Evolutionary conservation across 1,139 yeast species (phyloP), one percentile per base, ranked within the genome.

Genomic region (Yamadazyma atmosphaerica): DNA sequence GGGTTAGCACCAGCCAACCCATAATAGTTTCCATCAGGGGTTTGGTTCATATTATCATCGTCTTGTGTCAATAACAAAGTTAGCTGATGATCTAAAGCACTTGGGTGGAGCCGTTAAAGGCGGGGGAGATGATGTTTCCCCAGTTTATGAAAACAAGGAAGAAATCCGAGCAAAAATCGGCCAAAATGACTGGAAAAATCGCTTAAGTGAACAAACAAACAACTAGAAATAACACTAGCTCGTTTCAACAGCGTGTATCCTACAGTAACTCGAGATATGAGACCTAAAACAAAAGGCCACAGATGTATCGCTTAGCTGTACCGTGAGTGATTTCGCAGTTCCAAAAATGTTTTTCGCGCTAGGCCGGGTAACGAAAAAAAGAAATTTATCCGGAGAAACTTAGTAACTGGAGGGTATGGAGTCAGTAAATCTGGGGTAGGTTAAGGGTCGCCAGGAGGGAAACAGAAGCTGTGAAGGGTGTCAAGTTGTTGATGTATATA

Each of bases 31-130:
- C 22, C 22, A 6, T 19, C 9, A 9, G 22, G 8, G 22, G 6
- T 16, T n/a, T 26, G 29, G 4, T 13, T 26, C 29, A 26, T 26
- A 26, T 26, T 26, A n/a, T 26, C 29, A 26, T 26, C 29, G 14
- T 13, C 29, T n/a, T n/a, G n/a, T n/a, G n/a, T n/a, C n/a, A n/a
- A n/a, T n/a, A n/a, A n/a, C n/a, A n/a, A n/a, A n/a, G n/a, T n/a
- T 9, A 19, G 9, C 22, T 19, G 9, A 19, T 6, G 9, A 19
- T 9, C 6, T 9, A 19, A 19, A 19, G 6, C 9, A 9, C 8
- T 19, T 6, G 22, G 9, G 22, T 19, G 22, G 22, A 19, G 22
- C n/a, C n/a, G n/a, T n/a, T 19, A 19, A 19, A 19, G 22, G 22
- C 9, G 22, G 22, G 22, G 22, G 22, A 19, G 22, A 19, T 19